Percentiles rank a stretch among this genome's conserved stretches.
These are phyloP conservation scores for Zygosaccharomyces pseudobailii DNA, from an alignment of 1,139 yeast genomes.

Conservation along the genomic window DNA sequence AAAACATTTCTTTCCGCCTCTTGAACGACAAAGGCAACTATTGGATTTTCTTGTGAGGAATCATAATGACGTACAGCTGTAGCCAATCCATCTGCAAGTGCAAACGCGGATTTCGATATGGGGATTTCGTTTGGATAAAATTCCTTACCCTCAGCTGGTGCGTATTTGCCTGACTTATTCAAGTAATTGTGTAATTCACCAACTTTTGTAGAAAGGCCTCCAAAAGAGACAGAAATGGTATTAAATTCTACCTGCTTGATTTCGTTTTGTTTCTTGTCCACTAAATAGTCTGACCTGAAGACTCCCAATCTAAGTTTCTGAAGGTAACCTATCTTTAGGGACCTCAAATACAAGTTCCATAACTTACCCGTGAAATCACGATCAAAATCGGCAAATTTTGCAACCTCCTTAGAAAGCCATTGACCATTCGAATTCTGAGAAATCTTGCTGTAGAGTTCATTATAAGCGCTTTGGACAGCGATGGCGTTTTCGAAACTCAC, in stretches of 20 bases:
- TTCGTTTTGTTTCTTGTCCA: constrained; percentile 46
- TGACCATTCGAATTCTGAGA: constrained; percentile 45
- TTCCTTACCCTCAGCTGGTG: constrained; percentile 32
- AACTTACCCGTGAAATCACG: constrained; percentile 76
- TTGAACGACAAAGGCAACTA: constrained; percentile 79
- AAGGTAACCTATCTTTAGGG: constrained; percentile 45
- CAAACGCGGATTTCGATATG: constrained; percentile 55
- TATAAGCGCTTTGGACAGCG: constrained; percentile 61
- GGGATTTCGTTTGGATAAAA: constrained; percentile 53
- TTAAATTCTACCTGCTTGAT: constrained; percentile 95
- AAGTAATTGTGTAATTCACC: constrained; percentile 68
- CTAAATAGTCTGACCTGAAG: constrained; percentile 87
- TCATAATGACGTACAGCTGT: constrained; percentile 56
- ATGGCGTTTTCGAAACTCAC: constrained; percentile 61
- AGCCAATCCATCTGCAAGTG: constrained; percentile 67
- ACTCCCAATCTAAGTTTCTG: constrained; percentile 79
- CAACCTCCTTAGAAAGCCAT: constrained; percentile 60
- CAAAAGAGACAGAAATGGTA: constrained; percentile 93
- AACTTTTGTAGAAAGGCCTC: constrained; percentile 79
- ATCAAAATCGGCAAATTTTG: constrained; percentile 56
- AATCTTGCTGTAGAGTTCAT: constrained; percentile 66
- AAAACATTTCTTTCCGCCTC: constrained; percentile 81
- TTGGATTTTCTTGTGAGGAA: constrained; percentile 38
- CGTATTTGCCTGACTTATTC: constrained; percentile 53
- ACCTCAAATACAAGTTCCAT: constrained; percentile 52